These are phyloP conservation scores for Neonectria magnoliae DNA, from an alignment of 2,329 filamentous ascomycete genomes.

Conservation along the genomic window DNA sequence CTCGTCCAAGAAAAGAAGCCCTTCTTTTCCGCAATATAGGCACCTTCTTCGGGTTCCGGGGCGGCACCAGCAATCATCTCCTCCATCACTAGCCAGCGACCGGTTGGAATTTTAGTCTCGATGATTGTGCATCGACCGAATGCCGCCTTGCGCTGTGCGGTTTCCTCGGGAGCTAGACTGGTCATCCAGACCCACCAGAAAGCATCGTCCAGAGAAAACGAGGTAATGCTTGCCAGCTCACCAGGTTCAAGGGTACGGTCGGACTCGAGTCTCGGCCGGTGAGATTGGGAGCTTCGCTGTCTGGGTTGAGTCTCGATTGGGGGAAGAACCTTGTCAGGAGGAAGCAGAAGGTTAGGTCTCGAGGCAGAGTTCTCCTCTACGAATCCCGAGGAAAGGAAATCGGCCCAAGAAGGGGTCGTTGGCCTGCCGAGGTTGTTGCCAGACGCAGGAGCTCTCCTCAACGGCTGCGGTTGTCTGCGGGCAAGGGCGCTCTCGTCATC, in stretches of 20 bases:
- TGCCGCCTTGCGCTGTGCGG: conserved; percentile 83
- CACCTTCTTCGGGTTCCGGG: conserved; percentile 82
- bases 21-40: conserved; percentile 96
- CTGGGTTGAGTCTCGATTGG: conserved; percentile 79
- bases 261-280: conserved; percentile 75
- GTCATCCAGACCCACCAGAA: conserved; percentile 99
- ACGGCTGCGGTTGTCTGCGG: conserved; percentile 55
- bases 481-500: conserved; percentile 64
- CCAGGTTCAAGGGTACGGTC: conserved; percentile 82
- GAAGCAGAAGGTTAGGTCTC: conserved; percentile 77
- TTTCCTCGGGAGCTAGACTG: conserved; percentile 91
- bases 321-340: conserved; percentile 89
- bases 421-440: conserved; percentile 79
- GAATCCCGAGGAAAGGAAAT: conserved; percentile 95
- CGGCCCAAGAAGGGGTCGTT: conserved; percentile 97
- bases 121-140: conserved; percentile 94
- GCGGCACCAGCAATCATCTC: conserved; percentile 96
- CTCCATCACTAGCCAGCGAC: conserved; percentile 93
- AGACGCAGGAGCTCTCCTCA: conserved; percentile 75
- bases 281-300: conserved; percentile 87
- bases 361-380: conserved; percentile 74
- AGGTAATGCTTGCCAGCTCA: conserved; percentile 91
- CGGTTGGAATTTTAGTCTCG: conserved; percentile 83
- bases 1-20: conserved; percentile 88
- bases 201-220: conserved; percentile 88